These are phyloP conservation scores for Suhomyces guaymorum DNA, from an alignment of 1,139 yeast genomes.

Conservation along the genomic window DNA sequence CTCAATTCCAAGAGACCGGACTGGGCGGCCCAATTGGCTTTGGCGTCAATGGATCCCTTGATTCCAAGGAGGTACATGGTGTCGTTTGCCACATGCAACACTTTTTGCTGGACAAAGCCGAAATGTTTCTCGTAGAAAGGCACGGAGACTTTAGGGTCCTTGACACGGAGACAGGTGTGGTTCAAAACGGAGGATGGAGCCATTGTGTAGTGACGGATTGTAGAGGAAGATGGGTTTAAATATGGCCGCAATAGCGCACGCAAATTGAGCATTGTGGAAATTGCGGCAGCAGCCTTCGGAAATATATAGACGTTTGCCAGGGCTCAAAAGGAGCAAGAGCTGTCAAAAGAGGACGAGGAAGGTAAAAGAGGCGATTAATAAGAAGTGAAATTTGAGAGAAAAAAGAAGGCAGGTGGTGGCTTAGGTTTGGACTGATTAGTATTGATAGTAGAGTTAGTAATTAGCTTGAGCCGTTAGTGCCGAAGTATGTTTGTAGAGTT, in stretches of 20 bases:
- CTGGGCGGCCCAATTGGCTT: conserved; percentile 60
- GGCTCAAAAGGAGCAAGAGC: too few species aligned
- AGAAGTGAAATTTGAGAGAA: too few species aligned
- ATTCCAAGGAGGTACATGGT: conserved; percentile 60
- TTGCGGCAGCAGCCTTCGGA: too few species aligned
- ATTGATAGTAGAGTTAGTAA: too few species aligned
- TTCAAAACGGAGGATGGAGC: conserved; percentile 36
- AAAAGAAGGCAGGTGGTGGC: too few species aligned
- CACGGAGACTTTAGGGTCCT: conserved; percentile 73
- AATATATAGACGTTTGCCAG: too few species aligned
- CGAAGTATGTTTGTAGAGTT: too few species aligned
- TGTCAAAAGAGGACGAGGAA: too few species aligned
- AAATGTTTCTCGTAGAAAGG: conserved; percentile 74
- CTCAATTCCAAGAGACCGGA: conserved; percentile 84
- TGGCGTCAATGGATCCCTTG: conserved; percentile 34
- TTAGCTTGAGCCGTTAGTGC: too few species aligned
- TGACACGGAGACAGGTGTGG: conserved; percentile 77
- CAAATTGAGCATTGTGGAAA: conserved; percentile 1
- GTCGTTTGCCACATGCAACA: conserved; percentile 53
- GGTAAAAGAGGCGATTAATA: too few species aligned
- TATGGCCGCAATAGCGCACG: neutral
- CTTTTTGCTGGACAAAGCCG: conserved; percentile 65
- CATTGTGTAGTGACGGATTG: conserved; percentile 6
- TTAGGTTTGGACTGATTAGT: too few species aligned
- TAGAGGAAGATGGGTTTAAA: neutral